Base-by-base conservation (phyloP, 176 grass and related monocot species). In the Cocos nucifera region DNA sequence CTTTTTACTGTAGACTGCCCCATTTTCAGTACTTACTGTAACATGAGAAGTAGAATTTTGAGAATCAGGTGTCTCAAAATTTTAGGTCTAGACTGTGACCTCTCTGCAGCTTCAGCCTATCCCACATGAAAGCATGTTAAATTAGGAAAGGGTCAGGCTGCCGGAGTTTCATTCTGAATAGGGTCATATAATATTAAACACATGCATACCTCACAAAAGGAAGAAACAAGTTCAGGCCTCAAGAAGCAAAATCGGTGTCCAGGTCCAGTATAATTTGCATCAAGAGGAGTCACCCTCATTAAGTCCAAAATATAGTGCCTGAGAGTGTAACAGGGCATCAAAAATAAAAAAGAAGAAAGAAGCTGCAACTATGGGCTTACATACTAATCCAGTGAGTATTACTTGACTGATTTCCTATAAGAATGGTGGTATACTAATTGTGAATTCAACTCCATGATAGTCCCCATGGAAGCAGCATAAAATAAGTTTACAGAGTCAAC, bases 251-350 rank as follows among this genome's bases (percentile, higher is more conserved):
- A 98, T 19, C 87, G 83, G 39, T 98, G 73, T 39, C 80, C 81
- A 66, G 81, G 70, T 83, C 87, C 93, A 64, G 82, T 78, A 69
- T 86, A 98, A 69, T 98, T 98, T 70, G 87, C 85, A 83, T 98
- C 93, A 58, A 87, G 79, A 49, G 93, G 93, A 69, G 93, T 98
- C n/a, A 98, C 93, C 80, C 93, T 85, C 87, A 98, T 98, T 66
- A 98, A 77, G 77, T 98, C 87, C 74, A 98, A 81, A 75, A 98
- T 79, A 70, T 98, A 98, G 82, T 88, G 93, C 73, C 87, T 98
- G 21, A 21, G 72, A 19, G 4, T 32, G 61, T 6, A 28, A 44
- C 17, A 16, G 64, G 4, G 17, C 64, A 16, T 58, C 4, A 54
- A 58, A 3, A 30, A 54, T 19, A 55, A n/a, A 32, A 32, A 32